A percentile compares a stretch with the other conserved stretches of the same genome.
Conservation (phyloP, 177 flowering plant species). For the Vitis hybrid region DNA sequence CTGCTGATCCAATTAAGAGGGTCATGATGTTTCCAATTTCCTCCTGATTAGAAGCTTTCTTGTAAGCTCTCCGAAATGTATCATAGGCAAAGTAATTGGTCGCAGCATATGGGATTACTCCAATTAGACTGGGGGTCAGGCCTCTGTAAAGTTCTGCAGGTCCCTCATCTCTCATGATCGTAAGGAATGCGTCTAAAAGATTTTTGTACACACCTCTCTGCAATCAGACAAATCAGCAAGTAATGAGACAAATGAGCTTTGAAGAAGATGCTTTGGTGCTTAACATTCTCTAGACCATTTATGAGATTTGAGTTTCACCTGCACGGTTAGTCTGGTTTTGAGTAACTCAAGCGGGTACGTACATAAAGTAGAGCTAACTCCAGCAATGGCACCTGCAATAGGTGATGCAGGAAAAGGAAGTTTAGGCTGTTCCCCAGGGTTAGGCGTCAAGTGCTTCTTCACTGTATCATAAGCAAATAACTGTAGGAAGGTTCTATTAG, state of each 20-base stretch:
- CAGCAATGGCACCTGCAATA: slow-evolving; percentile 91
- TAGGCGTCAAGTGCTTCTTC: slow-evolving; percentile 64
- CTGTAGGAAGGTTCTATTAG: slow-evolving; percentile 40
- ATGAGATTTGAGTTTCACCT: slow-evolving; percentile 43
- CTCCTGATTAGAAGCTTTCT: slow-evolving; percentile 60
- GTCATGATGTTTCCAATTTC: slow-evolving; percentile 79
- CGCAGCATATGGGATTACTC: slow-evolving; percentile 97
- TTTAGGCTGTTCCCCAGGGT: slow-evolving; percentile 66
- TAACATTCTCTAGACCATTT: too few relatives aligned
- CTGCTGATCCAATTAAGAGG: slow-evolving; percentile 87
- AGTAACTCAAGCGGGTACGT: slow-evolving; percentile 93
- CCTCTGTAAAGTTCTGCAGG: slow-evolving; percentile 86
- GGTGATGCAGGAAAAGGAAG: slow-evolving; percentile 73
- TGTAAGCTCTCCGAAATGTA: slow-evolving; percentile 65
- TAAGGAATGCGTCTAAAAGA: slow-evolving; percentile 77
- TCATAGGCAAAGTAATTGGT: slow-evolving; percentile 92
- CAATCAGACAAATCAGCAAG: slow-evolving; percentile 1
- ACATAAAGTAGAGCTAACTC: slow-evolving; percentile 78
- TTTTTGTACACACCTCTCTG: slow-evolving; percentile 79
- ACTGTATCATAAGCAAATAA: slow-evolving; percentile 92
- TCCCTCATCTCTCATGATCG: slow-evolving; percentile 77
- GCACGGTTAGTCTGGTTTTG: slow-evolving; percentile 89
- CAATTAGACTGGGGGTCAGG: slow-evolving; percentile 87
- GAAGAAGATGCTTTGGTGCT: too few relatives aligned
- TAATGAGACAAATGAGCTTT: too few relatives aligned